Conservation (phyloP, 1,284 basidiomycete genomes). For the Pholiota adiposa region DNA sequence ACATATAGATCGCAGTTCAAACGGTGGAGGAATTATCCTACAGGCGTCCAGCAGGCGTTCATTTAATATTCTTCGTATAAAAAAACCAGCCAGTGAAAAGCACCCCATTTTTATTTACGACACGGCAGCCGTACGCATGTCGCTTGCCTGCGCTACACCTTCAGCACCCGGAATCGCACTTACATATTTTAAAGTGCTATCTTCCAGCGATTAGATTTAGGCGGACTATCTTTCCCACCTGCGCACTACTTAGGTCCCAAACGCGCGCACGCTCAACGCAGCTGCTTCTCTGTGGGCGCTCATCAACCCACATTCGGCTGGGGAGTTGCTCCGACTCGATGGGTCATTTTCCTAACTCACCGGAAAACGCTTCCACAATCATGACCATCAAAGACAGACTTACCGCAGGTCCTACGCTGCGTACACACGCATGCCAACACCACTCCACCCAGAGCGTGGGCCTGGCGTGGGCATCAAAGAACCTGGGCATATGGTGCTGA, state of each 20-base stretch:
- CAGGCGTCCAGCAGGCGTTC: background rate
- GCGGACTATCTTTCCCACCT: background rate
- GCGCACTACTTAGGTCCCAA: no score
- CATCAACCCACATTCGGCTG: background rate
- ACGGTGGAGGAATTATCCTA: background rate
- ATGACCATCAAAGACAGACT: no score
- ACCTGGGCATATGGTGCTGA: no score
- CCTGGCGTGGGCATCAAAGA: no score
- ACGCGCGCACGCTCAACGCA: no score
- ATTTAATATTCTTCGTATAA: background rate
- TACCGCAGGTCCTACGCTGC: background rate
- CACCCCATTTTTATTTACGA: background rate
- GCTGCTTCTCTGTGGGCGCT: background rate
- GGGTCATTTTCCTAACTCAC: background rate
- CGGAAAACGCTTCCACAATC: background rate
- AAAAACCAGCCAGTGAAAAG: background rate
- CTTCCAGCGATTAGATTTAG: background rate
- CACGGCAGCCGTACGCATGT: no score
- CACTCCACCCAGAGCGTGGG: no score
- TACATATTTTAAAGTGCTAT: background rate
- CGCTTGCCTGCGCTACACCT: no score
- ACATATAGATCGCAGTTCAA: background rate
- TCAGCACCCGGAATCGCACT: background rate
- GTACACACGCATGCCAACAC: no score
- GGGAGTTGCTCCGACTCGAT: background rate